These are phyloP conservation scores for Maudiozyma barnettii DNA, from an alignment of 805 yeast genomes.

Conservation along the genomic window DNA sequence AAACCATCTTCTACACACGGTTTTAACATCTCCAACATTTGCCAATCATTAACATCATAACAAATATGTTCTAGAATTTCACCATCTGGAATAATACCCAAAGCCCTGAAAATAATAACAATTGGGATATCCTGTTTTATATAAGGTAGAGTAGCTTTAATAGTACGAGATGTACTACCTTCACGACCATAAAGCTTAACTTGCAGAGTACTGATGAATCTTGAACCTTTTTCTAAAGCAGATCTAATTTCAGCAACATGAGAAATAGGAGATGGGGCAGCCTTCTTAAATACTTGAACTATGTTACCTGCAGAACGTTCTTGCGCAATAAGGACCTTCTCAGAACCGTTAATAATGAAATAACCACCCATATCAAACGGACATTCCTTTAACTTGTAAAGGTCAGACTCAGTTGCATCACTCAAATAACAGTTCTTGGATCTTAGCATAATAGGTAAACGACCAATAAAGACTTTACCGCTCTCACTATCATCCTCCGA, in stretches of 20 bases:
- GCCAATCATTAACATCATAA: constrained; percentile 97
- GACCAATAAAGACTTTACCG: constrained; percentile 84
- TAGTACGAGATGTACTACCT: constrained; percentile 66
- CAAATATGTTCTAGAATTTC: constrained; percentile 97
- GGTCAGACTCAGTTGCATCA: constrained; percentile 83
- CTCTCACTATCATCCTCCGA: constrained; percentile 60
- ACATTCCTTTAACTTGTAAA: constrained; percentile 93
- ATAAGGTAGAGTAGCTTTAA: constrained; percentile 92
- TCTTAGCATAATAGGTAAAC: constrained; percentile 95
- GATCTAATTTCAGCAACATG: constrained; percentile 95
- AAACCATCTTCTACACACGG: constrained; percentile 99
- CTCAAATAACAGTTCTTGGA: constrained; percentile 91
- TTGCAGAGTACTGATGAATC: constrained; percentile 88
- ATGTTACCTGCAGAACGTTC: constrained; percentile 98
- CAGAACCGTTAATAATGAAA: constrained; percentile 96
- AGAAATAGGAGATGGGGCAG: constrained; percentile 93
- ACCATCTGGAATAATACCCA: constrained; percentile 98
- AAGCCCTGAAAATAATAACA: constrained; percentile 92
- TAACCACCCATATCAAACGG: constrained; percentile 99
- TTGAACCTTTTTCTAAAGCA: constrained; percentile 94
- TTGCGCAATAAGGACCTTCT: constrained; percentile 95
- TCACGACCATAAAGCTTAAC: constrained; percentile 83
- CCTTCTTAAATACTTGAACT: constrained; percentile 95
- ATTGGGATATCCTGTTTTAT: constrained; percentile 95
- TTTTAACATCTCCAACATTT: constrained; percentile 96